Evolutionary conservation across 1,284 basidiomycete genomes (phyloP).

Genomic region (Chiua sp.): DNA sequence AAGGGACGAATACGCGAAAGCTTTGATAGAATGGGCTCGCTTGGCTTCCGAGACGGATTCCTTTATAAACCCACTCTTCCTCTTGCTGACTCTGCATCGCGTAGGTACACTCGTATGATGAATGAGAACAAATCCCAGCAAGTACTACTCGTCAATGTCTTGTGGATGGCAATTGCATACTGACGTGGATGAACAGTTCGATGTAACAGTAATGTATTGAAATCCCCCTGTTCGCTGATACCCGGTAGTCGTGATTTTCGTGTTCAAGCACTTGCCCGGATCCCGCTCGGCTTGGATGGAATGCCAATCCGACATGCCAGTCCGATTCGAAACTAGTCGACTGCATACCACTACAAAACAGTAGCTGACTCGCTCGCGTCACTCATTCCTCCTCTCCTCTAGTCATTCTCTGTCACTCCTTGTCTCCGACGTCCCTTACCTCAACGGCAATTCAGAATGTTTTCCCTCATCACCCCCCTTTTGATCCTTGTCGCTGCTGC

Average conservation of each 20-base stretch:
- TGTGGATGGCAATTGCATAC: neutral
- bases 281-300: neutral
- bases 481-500: slow-evolving; percentile 48
- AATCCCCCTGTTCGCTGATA: neutral
- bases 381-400: neutral
- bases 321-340: slow-evolving; percentile 1
- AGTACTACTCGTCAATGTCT: neutral
- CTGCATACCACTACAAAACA: neutral
- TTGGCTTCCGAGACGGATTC: slow-evolving; percentile 60
- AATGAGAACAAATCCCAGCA: slow-evolving; percentile 2
- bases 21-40: slow-evolving; percentile 68
- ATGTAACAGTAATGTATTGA: neutral
- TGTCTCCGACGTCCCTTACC: neutral
- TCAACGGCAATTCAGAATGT: slow-evolving; percentile 30
- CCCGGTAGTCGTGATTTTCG: neutral
- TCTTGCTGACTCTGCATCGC: slow-evolving; percentile 2
- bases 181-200: neutral
- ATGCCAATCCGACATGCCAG: slow-evolving; percentile 9
- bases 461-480: slow-evolving; percentile 46
- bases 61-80: neutral
- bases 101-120: slow-evolving; percentile 35
- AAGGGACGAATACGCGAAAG: slow-evolving; percentile 69
- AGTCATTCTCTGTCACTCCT: slow-evolving; percentile 11
- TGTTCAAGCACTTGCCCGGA: neutral
- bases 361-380: neutral